Evolutionary conservation across 2,329 filamentous ascomycete genomes (phyloP), one percentile per base, ranked within the genome.

Genomic region (Colletotrichum sp.): DNA sequence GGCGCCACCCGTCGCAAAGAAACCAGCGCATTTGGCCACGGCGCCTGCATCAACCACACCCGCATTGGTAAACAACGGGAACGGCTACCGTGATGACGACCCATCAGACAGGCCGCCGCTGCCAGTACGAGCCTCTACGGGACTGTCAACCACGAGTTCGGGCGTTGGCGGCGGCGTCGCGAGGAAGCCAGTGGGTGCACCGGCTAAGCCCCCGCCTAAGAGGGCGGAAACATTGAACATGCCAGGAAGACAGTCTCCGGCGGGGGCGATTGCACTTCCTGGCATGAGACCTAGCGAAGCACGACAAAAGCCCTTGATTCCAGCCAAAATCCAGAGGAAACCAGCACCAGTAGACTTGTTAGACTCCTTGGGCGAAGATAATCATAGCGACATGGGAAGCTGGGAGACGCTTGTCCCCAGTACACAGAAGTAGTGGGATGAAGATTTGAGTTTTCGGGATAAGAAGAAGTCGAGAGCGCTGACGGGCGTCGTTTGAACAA

Each of bases 1-100:
- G 12, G 84, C 89, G n/a, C 91, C 90, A 7, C 90, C 89, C 1
- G 86, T 94, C 66, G 93, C 92, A 26, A 90, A 87, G 81, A 94
- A 94, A 79, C 93, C 93, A 2, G 87, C 89, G 4, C 90, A 92
- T 77, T 86, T 92, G 6, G 79, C 84, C 18, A 83, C 83, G 13
- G 79, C 81, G 16, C 83, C 80, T 15, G 83, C 83, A 8, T 77
- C 81, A 5, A 72, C 48, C 83, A 78, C 74, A 79, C 34, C 71
- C 48, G 34, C 81, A 30, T 76, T 76, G 32, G 34, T 71, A 59
- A 67, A 77, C 76, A 36, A 78, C 77, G 59, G 78, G 68, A 24
- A 36, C 75, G 36, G 79, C 79, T 39, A 74, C 6, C 32, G 60
- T 21, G 59, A 43, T 21, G 77, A 78, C 7, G 80, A 69, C 72